Base-by-base conservation (phyloP, 805 yeast genomes). In the Starmerella vitae region DNA sequence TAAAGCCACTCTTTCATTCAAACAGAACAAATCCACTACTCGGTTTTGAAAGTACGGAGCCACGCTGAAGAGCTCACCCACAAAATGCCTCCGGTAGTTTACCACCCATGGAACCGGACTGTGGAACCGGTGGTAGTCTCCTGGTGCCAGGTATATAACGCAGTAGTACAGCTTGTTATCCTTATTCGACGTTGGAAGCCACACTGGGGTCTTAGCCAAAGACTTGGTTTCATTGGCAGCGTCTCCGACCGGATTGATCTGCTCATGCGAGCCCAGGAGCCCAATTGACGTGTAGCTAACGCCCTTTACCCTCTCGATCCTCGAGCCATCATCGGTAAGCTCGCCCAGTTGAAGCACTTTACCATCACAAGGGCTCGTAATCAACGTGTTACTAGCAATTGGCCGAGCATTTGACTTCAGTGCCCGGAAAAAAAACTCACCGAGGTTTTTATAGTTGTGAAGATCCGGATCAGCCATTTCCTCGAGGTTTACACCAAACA, bases 71-170 rank as follows among this genome's bases (percentile, higher is more conserved):
- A 91, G 68, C 59, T 91, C 95, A 19, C 99, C 99, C 22, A 86
- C 81, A 56, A 88, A 91, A 62, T 91, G 96, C 46, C 97, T 78
- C 56, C 99, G 76, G 38, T 82, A 59, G 14, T 91, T 83, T 34
- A 93, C 76, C 17, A 91, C 96, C 99, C 99, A 91, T 56, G 81
- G 78, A 1, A 84, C 72, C 3, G 99, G 98, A 9, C 97, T 83
- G 58, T 91, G 99, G 63, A 78, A 91, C 46, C 93, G 78, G 61
- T 91, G 99, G 60, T 91, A 91, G 58, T 91, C 98, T 29, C 99
- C 99, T 0, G 99, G 99, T 0, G 97, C 95, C 38, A 91, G 67
- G 57, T 91, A 91, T 15, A 91, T 83, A 15, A 91, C 99, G 1
- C 94, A 78, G 59, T 78, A 91, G 54, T 69, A 88, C 41, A 91